Conservation (phyloP, 1,139 yeast species). For the Trichomonascaceae sp. region DNA sequence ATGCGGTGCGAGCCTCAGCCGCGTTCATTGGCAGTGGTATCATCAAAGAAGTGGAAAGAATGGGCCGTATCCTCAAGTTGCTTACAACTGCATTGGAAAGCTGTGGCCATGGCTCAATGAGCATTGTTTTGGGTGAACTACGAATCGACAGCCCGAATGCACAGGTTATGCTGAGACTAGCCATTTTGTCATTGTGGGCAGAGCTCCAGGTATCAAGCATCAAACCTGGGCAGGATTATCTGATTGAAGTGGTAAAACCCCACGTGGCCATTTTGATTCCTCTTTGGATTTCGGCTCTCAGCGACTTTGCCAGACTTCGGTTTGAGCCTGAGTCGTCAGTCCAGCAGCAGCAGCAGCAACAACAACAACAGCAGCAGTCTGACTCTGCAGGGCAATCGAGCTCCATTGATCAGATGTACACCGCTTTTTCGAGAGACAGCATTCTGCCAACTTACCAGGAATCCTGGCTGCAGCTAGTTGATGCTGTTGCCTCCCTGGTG, state of each 20-base stretch:
- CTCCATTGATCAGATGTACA: constrained; percentile 24
- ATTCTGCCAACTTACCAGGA: constrained; percentile 40
- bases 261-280: constrained; percentile 53
- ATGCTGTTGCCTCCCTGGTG: constrained; percentile 59
- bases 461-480: constrained; percentile 70
- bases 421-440: constrained; percentile 19
- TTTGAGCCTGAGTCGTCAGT: constrained; percentile 37
- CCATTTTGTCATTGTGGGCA: constrained; percentile 86
- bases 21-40: constrained; percentile 52
- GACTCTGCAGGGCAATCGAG: constrained; percentile 9
- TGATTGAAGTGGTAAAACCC: constrained; percentile 37
- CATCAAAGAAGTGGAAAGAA: constrained; percentile 34
- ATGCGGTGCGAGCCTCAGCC: constrained; percentile 70
- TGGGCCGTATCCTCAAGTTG: constrained; percentile 53
- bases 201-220: constrained; percentile 41
- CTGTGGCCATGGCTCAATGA: constrained; percentile 16
- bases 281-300: constrained; percentile 63
- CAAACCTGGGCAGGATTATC: constrained; percentile 26
- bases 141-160: constrained; percentile 26
- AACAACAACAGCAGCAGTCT: not conserved
- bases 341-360: constrained; percentile 10
- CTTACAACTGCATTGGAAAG: constrained; percentile 59
- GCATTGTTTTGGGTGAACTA: constrained; percentile 34
- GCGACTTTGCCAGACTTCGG: constrained; percentile 60
- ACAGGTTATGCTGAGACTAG: constrained; percentile 50